Evolutionary conservation across 163 green algal species (phyloP).

Genomic region (Smithsoniella earleae): DNA sequence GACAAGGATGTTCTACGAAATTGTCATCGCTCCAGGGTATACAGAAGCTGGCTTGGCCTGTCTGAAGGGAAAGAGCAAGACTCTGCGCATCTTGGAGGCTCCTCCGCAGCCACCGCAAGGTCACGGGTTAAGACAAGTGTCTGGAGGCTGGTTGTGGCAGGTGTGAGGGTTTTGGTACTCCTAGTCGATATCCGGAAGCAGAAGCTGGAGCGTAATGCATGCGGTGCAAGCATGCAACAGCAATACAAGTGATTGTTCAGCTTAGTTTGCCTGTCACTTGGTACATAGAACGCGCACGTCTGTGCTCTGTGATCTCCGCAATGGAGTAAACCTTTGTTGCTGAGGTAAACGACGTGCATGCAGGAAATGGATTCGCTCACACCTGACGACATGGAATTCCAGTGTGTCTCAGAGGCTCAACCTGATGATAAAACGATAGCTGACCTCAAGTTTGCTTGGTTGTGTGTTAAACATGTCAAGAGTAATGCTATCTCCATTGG

Average conservation of each 20-base stretch:
- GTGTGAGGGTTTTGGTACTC: neutral
- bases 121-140: slow-evolving; percentile 70
- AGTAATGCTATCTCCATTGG: slow-evolving; percentile 95
- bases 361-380: slow-evolving; percentile 77
- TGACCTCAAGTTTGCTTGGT: slow-evolving; percentile 94
- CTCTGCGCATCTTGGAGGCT: slow-evolving; percentile 92
- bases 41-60: slow-evolving; percentile 70
- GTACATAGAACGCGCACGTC: no score
- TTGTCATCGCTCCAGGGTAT: slow-evolving; percentile 93
- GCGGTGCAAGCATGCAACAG: neutral
- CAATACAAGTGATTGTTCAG: no score
- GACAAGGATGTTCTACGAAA: slow-evolving; percentile 99
- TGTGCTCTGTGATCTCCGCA: no score
- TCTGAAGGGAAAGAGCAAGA: slow-evolving; percentile 95
- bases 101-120: slow-evolving; percentile 56
- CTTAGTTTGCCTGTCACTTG: no score
- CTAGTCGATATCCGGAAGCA: neutral
- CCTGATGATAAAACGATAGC: slow-evolving; percentile 78
- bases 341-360: slow-evolving; percentile 28
- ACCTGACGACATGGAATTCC: slow-evolving; percentile 79
- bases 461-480: slow-evolving; percentile 95
- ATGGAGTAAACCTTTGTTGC: neutral
- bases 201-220: neutral
- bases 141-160: slow-evolving; percentile 40
- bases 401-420: slow-evolving; percentile 69